Evolutionary conservation across 1,284 basidiomycete genomes (phyloP), one percentile per base, ranked within the genome.

Genomic region (Wolfiporia cocos): DNA sequence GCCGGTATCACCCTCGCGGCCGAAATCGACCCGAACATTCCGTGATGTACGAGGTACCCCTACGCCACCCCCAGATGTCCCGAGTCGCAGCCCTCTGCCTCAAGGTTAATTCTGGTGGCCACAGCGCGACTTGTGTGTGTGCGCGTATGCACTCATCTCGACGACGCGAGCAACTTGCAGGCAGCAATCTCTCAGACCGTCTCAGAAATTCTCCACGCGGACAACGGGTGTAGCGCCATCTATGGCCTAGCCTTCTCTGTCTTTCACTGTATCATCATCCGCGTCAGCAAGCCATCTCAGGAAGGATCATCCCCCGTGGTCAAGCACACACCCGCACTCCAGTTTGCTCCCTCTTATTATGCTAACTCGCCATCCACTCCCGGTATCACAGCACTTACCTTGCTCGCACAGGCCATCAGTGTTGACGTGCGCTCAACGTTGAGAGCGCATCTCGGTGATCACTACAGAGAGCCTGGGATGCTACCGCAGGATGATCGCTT

Each of bases 211-310:
- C 15, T 53, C 11, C 14, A 14, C 6, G 29, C 10, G 17, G 10
- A 12, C 17, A 19, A 34, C n/a, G 23, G 14, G 21, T 15, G 12
- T 10, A 36, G 34, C 1, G 24, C 48, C 12, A 39, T 40, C 7
- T 51, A 49, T 19, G 52, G 54, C 10, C 41, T 53, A 12, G 24
- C 51, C 1, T 53, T 52, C 30, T 50, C 52, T 10, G 43, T 51
- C 4, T 54, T 57, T 42, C 50, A 56, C 21, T 47, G 48, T 21
- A 47, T 18, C 14, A 39, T 39, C n/a, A n/a, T 39, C 21, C 26
- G 37, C n/a, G 18, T 37, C 12, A 7, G n/a, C n/a, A n/a, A n/a
- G n/a, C n/a, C n/a, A n/a, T n/a, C n/a, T n/a, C n/a, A n/a, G n/a
- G n/a, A n/a, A n/a, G n/a, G n/a, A n/a, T n/a, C n/a, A n/a, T n/a